These are phyloP conservation scores for Naegleria lovaniensis DNA, from an alignment of 208 protist genomes.

Conservation along the genomic window DNA sequence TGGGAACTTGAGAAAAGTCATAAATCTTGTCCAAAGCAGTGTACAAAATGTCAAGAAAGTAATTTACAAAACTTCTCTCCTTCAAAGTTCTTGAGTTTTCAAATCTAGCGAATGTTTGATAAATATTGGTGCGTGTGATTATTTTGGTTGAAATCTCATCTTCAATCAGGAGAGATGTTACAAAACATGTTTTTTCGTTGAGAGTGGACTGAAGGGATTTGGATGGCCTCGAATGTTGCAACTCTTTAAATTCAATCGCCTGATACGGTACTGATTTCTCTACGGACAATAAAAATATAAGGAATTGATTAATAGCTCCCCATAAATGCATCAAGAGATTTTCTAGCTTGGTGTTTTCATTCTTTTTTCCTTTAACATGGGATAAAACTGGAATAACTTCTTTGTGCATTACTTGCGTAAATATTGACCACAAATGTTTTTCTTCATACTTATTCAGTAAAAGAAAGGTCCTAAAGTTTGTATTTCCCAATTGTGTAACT, in stretches of 20 bases:
- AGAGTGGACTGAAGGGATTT: neutral
- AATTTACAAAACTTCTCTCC: neutral
- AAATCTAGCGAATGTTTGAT: neutral
- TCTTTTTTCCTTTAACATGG: neutral
- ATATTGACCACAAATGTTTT: neutral
- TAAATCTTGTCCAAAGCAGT: neutral
- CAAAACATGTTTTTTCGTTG: neutral
- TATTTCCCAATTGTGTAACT: neutral
- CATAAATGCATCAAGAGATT: neutral
- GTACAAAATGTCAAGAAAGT: neutral
- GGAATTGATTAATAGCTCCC: neutral
- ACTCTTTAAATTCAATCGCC: neutral
- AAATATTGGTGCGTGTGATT: neutral
- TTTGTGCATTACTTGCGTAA: neutral
- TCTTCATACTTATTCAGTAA: neutral
- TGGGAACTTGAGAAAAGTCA: neutral
- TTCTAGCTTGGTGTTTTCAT: neutral
- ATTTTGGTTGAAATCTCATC: neutral
- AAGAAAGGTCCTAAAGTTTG: neutral
- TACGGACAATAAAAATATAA: neutral
- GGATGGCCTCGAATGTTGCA: neutral
- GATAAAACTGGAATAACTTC: neutral
- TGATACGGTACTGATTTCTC: neutral
- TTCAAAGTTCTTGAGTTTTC: neutral
- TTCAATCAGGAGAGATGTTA: neutral